Evolutionary conservation across 2,329 filamentous ascomycete genomes (phyloP).

Genomic region (Eutypella sp.): DNA sequence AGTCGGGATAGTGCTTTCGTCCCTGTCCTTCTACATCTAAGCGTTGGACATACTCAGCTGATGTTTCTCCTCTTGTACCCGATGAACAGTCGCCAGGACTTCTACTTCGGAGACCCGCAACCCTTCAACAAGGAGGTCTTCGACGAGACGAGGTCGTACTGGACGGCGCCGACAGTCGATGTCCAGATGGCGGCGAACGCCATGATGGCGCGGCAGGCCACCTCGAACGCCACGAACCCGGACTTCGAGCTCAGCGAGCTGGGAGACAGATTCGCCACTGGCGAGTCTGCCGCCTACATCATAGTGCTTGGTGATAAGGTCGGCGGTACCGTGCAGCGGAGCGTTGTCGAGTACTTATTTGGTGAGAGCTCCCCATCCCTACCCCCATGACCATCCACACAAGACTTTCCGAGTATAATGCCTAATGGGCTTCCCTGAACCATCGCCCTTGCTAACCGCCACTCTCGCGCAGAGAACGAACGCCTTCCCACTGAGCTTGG

Average conservation of each 20-base stretch:
- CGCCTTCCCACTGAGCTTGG: too few relatives aligned
- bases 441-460: too few relatives aligned
- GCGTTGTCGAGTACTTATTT: conserved; percentile 13
- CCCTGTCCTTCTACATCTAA: background rate
- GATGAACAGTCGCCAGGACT: conserved; percentile 11
- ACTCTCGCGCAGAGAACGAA: too few relatives aligned
- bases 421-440: too few relatives aligned
- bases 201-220: conserved; percentile 9
- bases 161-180: conserved; percentile 12
- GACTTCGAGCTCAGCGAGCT: conserved; percentile 12
- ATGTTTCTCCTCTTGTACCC: background rate
- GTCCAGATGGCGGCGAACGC: conserved; percentile 15
- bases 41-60: background rate
- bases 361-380: conserved; percentile 9
- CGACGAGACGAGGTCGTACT: conserved; percentile 14
- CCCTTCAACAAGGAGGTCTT: conserved; percentile 14
- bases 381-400: too few relatives aligned
- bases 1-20: background rate
- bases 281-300: conserved; percentile 14
- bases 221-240: conserved; percentile 16
- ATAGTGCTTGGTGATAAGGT: conserved; percentile 10
- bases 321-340: conserved; percentile 8
- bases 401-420: too few relatives aligned
- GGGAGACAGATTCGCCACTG: conserved; percentile 8
- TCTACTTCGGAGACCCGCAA: conserved; percentile 11